Percentiles rank a stretch among this genome's conserved stretches.
Evolutionary conservation across 495 filamentous ascomycete species (phyloP).

Genomic region (Tuber aestivum): DNA sequence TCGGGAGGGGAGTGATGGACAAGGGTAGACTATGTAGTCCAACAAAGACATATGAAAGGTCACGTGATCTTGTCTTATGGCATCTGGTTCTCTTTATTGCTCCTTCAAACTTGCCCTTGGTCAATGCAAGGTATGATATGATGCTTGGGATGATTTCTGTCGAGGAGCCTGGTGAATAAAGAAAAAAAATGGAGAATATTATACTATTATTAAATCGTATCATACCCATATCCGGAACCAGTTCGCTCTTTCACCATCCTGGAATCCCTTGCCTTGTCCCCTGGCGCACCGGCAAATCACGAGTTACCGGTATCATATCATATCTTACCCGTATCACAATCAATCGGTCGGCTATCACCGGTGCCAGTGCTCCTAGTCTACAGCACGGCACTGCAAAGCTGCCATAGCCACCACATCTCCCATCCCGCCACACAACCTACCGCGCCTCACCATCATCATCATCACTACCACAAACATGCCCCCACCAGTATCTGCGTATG

Average conservation of each 20-base stretch:
- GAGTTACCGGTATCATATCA: not conserved
- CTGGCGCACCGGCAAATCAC: not conserved
- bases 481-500: constrained; percentile 54
- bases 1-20: not conserved
- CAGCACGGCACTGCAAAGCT: not conserved
- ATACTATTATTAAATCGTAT: too few species aligned
- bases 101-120: not conserved
- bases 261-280: not conserved
- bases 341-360: not conserved
- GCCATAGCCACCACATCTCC: constrained; percentile 2
- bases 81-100: not conserved
- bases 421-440: not conserved
- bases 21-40: too few species aligned
- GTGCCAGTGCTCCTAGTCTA: too few species aligned
- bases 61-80: not conserved
- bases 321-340: not conserved
- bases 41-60: not conserved
- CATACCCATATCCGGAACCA: not conserved
- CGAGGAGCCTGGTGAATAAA: not conserved
- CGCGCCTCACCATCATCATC: not conserved
- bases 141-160: too few species aligned
- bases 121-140: not conserved
- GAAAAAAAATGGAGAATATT: not conserved
- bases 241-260: not conserved
- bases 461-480: constrained; percentile 51